These are phyloP conservation scores for Suhomyces tanzawaensis DNA, from an alignment of 805 yeast species.

Conservation along the genomic window DNA sequence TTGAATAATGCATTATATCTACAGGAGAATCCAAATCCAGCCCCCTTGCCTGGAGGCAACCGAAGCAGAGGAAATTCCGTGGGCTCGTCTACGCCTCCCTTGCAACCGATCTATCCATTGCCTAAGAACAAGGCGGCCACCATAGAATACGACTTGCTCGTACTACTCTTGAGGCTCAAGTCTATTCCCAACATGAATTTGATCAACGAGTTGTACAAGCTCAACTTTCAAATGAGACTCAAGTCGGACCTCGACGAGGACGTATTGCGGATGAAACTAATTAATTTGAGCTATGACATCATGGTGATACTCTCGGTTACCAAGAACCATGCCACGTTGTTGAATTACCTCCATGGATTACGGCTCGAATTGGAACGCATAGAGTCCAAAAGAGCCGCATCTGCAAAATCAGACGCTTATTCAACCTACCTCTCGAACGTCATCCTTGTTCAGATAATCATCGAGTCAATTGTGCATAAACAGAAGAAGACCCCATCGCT, in stretches of 20 bases:
- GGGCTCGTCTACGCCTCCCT: constrained; percentile 2
- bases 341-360: constrained; percentile 25
- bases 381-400: background rate
- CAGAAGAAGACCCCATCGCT: background rate
- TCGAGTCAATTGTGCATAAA: constrained; percentile 6
- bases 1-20: constrained; percentile 35
- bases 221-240: constrained; percentile 30
- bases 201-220: constrained; percentile 44
- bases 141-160: constrained; percentile 27
- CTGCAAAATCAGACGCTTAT: background rate
- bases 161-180: constrained; percentile 39
- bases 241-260: constrained; percentile 8
- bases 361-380: constrained; percentile 15
- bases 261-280: constrained; percentile 18
- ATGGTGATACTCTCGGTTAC: constrained; percentile 29
- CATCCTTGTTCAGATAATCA: constrained; percentile 17
- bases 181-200: constrained; percentile 41
- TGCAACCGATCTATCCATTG: constrained; percentile 29
- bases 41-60: background rate
- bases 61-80: constrained; percentile 2
- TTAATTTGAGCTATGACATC: constrained; percentile 33
- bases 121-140: constrained; percentile 34
- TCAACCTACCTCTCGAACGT: constrained; percentile 20
- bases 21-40: constrained; percentile 21
- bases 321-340: constrained; percentile 26